Conservation (phyloP, 176 grass and related monocot species). For the Triticum timopheevii region DNA sequence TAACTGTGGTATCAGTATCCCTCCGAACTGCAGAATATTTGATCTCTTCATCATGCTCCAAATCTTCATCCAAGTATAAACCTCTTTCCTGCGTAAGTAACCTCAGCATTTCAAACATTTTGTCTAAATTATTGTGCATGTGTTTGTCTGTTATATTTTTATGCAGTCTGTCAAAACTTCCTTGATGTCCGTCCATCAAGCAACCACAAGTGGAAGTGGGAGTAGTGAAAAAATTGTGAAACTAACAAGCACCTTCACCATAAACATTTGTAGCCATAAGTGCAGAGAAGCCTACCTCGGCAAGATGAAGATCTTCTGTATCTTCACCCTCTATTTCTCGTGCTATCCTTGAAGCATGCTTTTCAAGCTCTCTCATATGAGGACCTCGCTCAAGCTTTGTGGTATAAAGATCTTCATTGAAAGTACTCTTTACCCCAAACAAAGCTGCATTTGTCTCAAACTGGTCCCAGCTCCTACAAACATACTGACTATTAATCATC, state of each 20-base stretch:
- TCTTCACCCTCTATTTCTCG: slow-evolving; percentile 97
- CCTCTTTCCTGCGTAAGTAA: slow-evolving; percentile 79
- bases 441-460: slow-evolving; percentile 88
- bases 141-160: neutral
- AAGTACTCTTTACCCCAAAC: slow-evolving; percentile 98
- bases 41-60: slow-evolving; percentile 89
- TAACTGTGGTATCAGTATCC: slow-evolving; percentile 55
- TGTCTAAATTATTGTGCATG: neutral
- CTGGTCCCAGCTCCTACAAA: slow-evolving; percentile 93
- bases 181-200: neutral
- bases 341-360: slow-evolving; percentile 76
- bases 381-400: slow-evolving; percentile 97
- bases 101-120: slow-evolving; percentile 19
- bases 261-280: neutral
- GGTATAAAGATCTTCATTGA: slow-evolving; percentile 98
- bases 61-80: slow-evolving; percentile 61
- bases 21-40: slow-evolving; percentile 89
- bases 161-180: slow-evolving; percentile 1
- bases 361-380: slow-evolving; percentile 94
- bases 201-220: neutral
- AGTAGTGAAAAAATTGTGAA: neutral
- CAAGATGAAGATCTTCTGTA: slow-evolving; percentile 89
- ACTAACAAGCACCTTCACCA: neutral
- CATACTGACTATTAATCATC: neutral
- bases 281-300: slow-evolving; percentile 65